Percentiles rank a stretch among this genome's conserved stretches.
phyloP scores from a whole-genome alignment of 495 filamentous ascomycete species.

The Aspergillus campestris region DNA sequence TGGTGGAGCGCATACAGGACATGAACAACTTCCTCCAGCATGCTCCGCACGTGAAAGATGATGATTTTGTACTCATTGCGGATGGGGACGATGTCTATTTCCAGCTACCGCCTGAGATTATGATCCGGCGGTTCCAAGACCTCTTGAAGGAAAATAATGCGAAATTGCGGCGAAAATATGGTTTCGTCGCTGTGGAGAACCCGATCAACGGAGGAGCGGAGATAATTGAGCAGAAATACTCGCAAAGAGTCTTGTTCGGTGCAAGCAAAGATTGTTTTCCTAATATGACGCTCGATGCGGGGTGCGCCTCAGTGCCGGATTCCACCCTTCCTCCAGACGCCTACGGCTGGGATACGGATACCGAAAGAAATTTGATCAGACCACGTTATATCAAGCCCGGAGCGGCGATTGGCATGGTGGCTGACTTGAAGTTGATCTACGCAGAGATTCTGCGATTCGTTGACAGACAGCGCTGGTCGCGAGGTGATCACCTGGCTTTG shows the following conservation, averaged over 20 bases:
- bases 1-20: constrained; percentile 40
- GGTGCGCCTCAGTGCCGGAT: constrained; percentile 47
- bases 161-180: constrained; percentile 40
- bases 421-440: constrained; percentile 44
- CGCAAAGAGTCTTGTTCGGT: constrained; percentile 51
- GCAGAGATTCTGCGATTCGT: constrained; percentile 36
- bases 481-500: constrained; percentile 42
- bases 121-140: constrained; percentile 47
- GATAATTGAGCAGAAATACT: constrained; percentile 38
- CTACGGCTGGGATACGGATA: constrained; percentile 49
- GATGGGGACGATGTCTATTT: constrained; percentile 53
- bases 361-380: constrained; percentile 31
- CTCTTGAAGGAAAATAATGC: constrained; percentile 41
- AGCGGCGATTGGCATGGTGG: constrained; percentile 44
- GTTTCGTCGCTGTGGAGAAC: constrained; percentile 26
- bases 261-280: constrained; percentile 51
- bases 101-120: constrained; percentile 51
- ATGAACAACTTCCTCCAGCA: constrained; percentile 46
- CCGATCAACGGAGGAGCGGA: constrained; percentile 12
- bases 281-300: constrained; percentile 34
- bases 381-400: constrained; percentile 46
- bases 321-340: constrained; percentile 48
- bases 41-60: constrained; percentile 37
- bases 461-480: constrained; percentile 24
- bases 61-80: constrained; percentile 54